Evolutionary conservation across 2,329 filamentous ascomycete species (phyloP), one percentile per base, ranked within the genome.

Genomic region (Eutypa lata): DNA sequence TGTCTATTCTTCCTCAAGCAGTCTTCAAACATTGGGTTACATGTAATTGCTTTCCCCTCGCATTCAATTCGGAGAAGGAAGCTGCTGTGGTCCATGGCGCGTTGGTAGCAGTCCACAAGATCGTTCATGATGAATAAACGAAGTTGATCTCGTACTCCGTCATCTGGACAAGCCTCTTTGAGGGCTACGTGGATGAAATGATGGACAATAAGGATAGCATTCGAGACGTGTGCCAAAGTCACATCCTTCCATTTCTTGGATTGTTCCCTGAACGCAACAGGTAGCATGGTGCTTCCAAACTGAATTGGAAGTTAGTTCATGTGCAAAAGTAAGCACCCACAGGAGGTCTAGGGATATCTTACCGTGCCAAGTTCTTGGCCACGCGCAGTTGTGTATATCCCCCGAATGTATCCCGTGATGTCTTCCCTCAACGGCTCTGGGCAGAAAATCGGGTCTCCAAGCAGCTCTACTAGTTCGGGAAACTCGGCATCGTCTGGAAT

Each of bases 281-380:
- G 65, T 0, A 85, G 61, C 14, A 83, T 55, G 0, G 66, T 57
- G 0, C 68, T 65, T 11, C 68, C 63, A 37, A 76, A 76, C 72
- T 71, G 22, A 16, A 7, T 6, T 5, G 4, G 6, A 38, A 16
- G 35, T 22, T 52, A 1, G 3, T 10, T 2, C 1, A 19, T 13
- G 5, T 51, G 40, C 10, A 5, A 31, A 31, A 31, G 26, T 5
- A 5, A 21, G 45, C 40, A 0, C 13, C 3, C 16, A 37, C 26
- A 24, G 13, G 13, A 10, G n/a, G 13, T 16, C 3, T 18, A 47
- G 16, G 8, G 3, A 1, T 49, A 57, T 61, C 68, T 60, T 53
- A 73, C 73, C 3, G 75, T 83, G 1, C 81, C 82, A 0, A 86
- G 54, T 48, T 84, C 79, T 16, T 79, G 77, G 0, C 80, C 81